A percentile compares a stretch with the other conserved stretches of the same genome.
Evolutionary conservation across 2,329 filamentous ascomycete genomes (phyloP).

Genomic region (Aspergillus sojae): DNA sequence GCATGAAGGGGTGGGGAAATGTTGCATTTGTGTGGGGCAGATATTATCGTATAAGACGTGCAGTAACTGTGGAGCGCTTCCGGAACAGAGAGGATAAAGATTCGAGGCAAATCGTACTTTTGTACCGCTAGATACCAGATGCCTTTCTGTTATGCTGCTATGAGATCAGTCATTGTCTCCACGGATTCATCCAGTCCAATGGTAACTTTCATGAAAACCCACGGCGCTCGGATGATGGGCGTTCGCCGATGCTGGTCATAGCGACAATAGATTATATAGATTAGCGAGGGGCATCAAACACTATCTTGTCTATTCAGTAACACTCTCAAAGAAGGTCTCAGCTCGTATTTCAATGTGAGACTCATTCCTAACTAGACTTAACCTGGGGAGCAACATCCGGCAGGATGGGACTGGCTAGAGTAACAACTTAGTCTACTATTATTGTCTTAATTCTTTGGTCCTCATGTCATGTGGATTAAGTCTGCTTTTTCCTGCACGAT

Average conservation of each 20-base stretch:
- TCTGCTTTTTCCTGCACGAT: too few species aligned
- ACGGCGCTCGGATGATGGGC: too few species aligned
- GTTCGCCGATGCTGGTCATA: too few species aligned
- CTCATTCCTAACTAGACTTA: neutral
- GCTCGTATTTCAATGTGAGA: neutral
- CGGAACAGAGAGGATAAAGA: neutral
- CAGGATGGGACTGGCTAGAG: neutral
- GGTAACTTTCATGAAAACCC: neutral
- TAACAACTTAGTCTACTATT: too few species aligned
- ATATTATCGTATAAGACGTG: neutral
- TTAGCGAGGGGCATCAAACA: neutral
- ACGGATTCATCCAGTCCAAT: too few species aligned
- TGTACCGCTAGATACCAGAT: too few species aligned
- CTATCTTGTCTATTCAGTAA: neutral
- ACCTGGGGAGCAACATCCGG: too few species aligned
- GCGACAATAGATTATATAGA: neutral
- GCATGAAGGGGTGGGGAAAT: neutral
- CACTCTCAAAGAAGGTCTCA: neutral
- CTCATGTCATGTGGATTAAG: too few species aligned
- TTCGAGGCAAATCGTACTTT: too few species aligned
- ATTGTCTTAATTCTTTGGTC: too few species aligned
- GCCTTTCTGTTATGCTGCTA: too few species aligned
- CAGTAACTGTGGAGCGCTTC: neutral
- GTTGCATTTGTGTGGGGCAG: neutral
- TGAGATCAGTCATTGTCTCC: too few species aligned